Base-by-base conservation (phyloP, 2,329 filamentous ascomycete species). In the Diaporthe sp. region DNA sequence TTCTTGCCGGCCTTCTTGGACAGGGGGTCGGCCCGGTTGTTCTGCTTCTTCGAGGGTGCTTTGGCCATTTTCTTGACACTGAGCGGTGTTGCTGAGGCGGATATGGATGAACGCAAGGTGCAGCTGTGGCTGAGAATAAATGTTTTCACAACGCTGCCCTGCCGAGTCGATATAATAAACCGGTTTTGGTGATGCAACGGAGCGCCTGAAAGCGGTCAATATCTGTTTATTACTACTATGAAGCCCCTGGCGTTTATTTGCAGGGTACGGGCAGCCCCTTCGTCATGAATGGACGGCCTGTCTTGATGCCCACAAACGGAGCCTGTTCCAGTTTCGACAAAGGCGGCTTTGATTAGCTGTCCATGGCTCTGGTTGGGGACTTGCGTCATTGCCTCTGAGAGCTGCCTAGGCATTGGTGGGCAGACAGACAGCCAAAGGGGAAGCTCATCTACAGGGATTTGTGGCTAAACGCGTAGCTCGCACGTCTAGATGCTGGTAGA, bases 21-120 rank as follows among this genome's bases (percentile, higher is more conserved):
- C 46, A 77, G 65, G 17, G 74, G 76, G 60, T 77, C 28, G 28
- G 25, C 74, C 39, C 74, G 67, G 51, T 61, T 77, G 60, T 76
- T 72, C 53, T 76, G 74, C 60, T 74, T 76, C 46, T 74, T 77
- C 10, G 65, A 51, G 44, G 55, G 62, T 31, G 61, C 57, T 44
- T 75, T 76, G 10, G 73, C 61, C 75, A 76, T 76, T 12, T 42
- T 60, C 34, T 13, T 51, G 73, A 49, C 19, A 17, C 15, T 34
- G 65, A 19, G 17, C 10, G 13, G 39, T 46, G 44, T n/a, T 37
- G 46, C 34, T 57, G 44, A 44, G 34, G 46, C 58, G 62, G 55
- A n/a, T 31, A 8, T 37, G 31, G 25, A 22, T 7, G 39, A 28
- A 34, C 3, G 17, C n/a, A 1, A 15, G 42, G 2, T 61, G 34